Conservation (phyloP, 495 filamentous ascomycete genomes). For the Aspergillus coremiiformis region DNA sequence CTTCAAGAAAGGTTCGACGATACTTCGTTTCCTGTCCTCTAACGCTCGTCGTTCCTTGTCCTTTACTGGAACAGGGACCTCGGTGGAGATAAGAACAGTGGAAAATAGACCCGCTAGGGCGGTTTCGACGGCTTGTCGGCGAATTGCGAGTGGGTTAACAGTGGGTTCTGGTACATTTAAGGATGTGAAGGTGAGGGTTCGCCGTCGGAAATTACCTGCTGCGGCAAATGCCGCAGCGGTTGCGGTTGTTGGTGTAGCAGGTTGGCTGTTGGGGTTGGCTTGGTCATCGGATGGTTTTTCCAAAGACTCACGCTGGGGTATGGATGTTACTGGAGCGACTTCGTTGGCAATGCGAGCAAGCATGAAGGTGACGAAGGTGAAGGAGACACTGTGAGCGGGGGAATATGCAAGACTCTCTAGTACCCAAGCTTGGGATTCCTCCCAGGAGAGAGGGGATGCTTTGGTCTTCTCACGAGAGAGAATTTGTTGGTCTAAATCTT, state of each 20-base stretch:
- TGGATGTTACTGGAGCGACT: constrained; percentile 30
- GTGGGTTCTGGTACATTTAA: not conserved
- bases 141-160: constrained; percentile 12
- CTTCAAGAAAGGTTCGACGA: constrained; percentile 42
- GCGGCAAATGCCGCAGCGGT: constrained; percentile 27
- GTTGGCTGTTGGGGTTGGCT: constrained; percentile 3
- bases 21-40: constrained; percentile 33
- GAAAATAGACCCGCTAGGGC: constrained; percentile 29
- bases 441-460: constrained; percentile 37
- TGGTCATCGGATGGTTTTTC: constrained; percentile 5
- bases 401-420: constrained; percentile 64
- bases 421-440: constrained; percentile 60
- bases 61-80: constrained; percentile 26
- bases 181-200: constrained; percentile 16
- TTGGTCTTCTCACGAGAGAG: constrained; percentile 43
- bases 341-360: constrained; percentile 48
- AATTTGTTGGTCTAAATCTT: constrained; percentile 57
- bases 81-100: constrained; percentile 28
- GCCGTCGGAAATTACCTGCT: constrained; percentile 29
- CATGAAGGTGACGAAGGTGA: constrained; percentile 79
- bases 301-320: constrained; percentile 3
- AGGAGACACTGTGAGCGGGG: constrained; percentile 75
- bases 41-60: constrained; percentile 37
- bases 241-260: constrained; percentile 4
- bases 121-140: constrained; percentile 33